phyloP scores from a whole-genome alignment of 495 filamentous ascomycete genomes.

The Hypoxylon crocopeplum region DNA sequence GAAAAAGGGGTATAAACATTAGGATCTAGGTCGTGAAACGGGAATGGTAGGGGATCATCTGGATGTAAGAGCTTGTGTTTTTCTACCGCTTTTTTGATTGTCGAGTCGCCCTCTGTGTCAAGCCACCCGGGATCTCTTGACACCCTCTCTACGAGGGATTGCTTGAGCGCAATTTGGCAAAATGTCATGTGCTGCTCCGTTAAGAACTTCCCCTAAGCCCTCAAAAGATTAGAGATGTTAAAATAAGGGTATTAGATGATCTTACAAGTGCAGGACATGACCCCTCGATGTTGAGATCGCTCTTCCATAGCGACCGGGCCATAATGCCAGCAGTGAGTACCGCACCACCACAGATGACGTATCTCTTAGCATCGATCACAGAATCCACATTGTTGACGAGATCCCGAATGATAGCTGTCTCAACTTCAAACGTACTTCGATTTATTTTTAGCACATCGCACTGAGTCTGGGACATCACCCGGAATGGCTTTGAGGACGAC shows the following conservation, averaged over 20 bases:
- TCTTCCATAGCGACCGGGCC: neutral
- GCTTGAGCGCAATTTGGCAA: neutral
- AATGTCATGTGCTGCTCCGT: slow-evolving; percentile 3
- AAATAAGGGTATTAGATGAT: neutral
- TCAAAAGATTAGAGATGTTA: neutral
- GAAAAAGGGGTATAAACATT: neutral
- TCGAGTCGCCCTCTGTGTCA: neutral
- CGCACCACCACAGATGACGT: neutral
- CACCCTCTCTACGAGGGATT: neutral
- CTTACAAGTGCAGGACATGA: neutral
- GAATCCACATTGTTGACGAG: neutral
- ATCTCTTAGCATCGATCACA: neutral
- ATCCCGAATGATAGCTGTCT: neutral
- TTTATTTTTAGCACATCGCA: neutral
- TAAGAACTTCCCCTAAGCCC: neutral
- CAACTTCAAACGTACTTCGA: neutral
- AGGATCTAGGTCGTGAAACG: neutral
- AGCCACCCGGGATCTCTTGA: neutral
- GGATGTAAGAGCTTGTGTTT: neutral
- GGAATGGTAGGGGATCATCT: slow-evolving; percentile 2
- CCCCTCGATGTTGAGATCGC: neutral
- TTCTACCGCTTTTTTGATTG: neutral
- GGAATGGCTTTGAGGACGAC: neutral
- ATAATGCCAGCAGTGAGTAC: slow-evolving; percentile 1
- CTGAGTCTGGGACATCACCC: neutral